These are phyloP conservation scores for Aspergillus carbonarius DNA, from an alignment of 2,329 filamentous ascomycete genomes.

Conservation along the genomic window DNA sequence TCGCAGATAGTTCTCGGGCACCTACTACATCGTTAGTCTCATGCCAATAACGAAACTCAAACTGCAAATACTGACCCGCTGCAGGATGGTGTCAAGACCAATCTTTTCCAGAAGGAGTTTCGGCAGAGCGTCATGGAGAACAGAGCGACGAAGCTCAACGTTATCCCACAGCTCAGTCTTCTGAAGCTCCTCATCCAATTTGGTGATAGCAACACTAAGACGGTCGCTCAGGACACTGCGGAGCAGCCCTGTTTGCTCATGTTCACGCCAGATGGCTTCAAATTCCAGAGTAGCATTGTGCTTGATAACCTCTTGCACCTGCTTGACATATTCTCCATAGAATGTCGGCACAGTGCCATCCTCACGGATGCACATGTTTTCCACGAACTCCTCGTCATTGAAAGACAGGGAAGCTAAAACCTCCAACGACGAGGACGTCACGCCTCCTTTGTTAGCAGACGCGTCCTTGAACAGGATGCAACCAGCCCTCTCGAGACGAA, in stretches of 20 bases:
- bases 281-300: conserved; percentile 93
- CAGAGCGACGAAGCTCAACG: conserved; percentile 70
- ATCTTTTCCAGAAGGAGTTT: conserved; percentile 82
- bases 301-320: conserved; percentile 87
- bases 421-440: conserved; percentile 94
- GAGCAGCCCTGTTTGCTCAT: conserved; percentile 74
- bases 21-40: conserved; percentile 45
- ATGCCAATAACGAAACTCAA: background rate
- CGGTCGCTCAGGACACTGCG: conserved; percentile 89
- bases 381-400: conserved; percentile 80
- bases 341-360: conserved; percentile 80
- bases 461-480: conserved; percentile 97
- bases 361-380: conserved; percentile 88
- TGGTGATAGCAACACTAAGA: conserved; percentile 89
- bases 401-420: conserved; percentile 93
- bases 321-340: conserved; percentile 88
- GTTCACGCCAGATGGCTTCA: conserved; percentile 96
- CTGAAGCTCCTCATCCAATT: conserved; percentile 93
- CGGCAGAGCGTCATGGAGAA: conserved; percentile 83
- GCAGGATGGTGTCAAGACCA: conserved; percentile 81
- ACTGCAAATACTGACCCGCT: conserved; percentile 58
- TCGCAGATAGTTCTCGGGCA: conserved; percentile 87
- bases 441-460: conserved; percentile 96
- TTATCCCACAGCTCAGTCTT: conserved; percentile 90
- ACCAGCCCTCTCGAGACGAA: conserved; percentile 91